These are phyloP conservation scores for Yamadazyma membranifaciens DNA, from an alignment of 1,139 yeast genomes.

Conservation along the genomic window DNA sequence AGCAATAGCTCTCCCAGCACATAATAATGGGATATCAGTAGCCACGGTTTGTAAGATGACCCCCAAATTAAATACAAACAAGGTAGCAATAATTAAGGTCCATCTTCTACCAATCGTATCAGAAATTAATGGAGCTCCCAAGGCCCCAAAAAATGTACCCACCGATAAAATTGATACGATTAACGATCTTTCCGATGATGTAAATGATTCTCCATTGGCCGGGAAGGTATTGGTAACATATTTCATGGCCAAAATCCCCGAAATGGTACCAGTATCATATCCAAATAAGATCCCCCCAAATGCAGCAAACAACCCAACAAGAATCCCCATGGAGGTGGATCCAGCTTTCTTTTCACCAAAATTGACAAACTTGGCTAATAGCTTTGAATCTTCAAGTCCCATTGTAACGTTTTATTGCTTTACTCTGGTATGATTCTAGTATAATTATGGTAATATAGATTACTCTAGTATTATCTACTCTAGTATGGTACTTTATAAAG, in stretches of 20 bases:
- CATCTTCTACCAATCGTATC: conserved; percentile 56
- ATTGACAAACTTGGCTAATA: conserved; percentile 26
- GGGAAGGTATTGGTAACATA: conserved; percentile 55
- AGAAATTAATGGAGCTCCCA: conserved; percentile 51
- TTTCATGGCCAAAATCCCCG: conserved; percentile 72
- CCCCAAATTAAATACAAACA: conserved; percentile 56
- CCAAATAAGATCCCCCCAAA: conserved; percentile 70
- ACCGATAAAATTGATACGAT: conserved; percentile 65
- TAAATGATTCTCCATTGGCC: conserved; percentile 20
- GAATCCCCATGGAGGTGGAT: conserved; percentile 45
- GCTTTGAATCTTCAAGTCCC: conserved; percentile 39
- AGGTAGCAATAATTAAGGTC: conserved; percentile 48
- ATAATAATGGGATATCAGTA: conserved; percentile 30
- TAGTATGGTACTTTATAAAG: no score
- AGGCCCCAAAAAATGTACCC: conserved; percentile 69
- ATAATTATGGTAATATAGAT: no score
- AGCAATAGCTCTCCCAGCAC: conserved; percentile 58
- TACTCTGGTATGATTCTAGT: no score
- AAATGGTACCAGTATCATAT: conserved; percentile 76
- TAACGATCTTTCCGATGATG: conserved; percentile 59
- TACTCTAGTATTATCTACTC: no score
- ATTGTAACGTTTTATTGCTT: conserved; percentile 14
- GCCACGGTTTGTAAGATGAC: conserved; percentile 59
- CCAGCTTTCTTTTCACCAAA: conserved; percentile 45
- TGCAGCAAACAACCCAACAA: conserved; percentile 48